Base-by-base conservation (phyloP, 805 yeast species). In the Candida methanosorbosa region DNA sequence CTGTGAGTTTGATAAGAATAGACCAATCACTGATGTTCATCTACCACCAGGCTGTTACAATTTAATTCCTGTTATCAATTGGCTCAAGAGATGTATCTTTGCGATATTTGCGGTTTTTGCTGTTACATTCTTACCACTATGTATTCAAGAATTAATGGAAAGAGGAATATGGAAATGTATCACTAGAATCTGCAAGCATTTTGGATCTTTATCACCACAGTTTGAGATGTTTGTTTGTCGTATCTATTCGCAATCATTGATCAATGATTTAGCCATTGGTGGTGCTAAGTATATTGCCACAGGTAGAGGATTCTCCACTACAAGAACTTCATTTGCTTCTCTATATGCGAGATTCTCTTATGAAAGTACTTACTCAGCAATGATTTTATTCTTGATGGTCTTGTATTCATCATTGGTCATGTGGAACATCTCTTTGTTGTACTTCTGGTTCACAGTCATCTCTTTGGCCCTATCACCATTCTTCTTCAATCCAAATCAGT, bases 221-320 rank as follows among this genome's bases (percentile, higher is more conserved):
- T 83, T 83, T 49, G 94, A 83, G 52, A 77, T 82, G 5, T 83
- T 83, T 59, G 83, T 78, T 17, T 82, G 87, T 48, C 78, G 79
- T 46, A 74, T 81, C 8, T 83, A 83, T 52, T 78, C 90, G 2
- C 74, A 77, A 32, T 74, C 90, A 0, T 64, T 83, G 52, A 61
- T 70, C 29, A 76, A 73, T 42, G 87, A 82, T 56, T 57, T 83
- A 43, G 61, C 81, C 11, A 66, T 80, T 39, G 92, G 94, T 34
- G 92, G 90, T 42, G 94, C 94, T 3, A 67, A 76, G 48, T 83
- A 83, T 58, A 79, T 82, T 48, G 78, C 88, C 2, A 83, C 92
- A 1, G 92, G 92, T 13, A 68, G 94, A 57, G 87, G 87, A 9
- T 77, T 83, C 53, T 86, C 94, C 2, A 83, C 88, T 4, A 66